Conservation (phyloP, 306 rosid genomes). For the Urtica urens region DNA sequence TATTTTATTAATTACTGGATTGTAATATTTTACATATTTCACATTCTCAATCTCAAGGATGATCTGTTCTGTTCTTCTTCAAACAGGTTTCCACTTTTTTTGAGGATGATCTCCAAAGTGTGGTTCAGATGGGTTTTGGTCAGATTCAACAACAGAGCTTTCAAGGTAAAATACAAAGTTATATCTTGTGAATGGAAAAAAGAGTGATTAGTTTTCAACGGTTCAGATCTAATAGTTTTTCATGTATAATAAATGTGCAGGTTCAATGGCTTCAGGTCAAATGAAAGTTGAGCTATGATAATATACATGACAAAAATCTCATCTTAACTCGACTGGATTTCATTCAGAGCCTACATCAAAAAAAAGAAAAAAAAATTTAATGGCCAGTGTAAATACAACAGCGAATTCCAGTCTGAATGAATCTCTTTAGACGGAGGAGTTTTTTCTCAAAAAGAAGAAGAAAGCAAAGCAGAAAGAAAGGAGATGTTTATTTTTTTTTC, state of each 20-base stretch:
- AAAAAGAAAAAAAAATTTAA: slow-evolving; percentile 3
- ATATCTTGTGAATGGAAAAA: too few species aligned
- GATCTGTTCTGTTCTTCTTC: not conserved
- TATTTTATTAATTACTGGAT: too few species aligned
- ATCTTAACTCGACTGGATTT: slow-evolving; percentile 14
- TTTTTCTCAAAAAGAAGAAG: too few species aligned
- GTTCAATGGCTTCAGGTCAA: slow-evolving; percentile 28
- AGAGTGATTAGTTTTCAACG: not conserved
- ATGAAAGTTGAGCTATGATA: slow-evolving; percentile 39
- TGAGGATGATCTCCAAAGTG: slow-evolving; percentile 46
- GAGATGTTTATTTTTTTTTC: not conserved
- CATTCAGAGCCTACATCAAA: slow-evolving; percentile 14
- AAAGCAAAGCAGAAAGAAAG: not conserved
- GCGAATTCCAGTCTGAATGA: slow-evolving; percentile 22
- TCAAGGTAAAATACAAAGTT: slow-evolving; percentile 39
- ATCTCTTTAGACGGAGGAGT: not conserved
- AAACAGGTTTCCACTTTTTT: slow-evolving; percentile 33
- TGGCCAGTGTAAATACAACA: slow-evolving; percentile 39
- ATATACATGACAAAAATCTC: not conserved
- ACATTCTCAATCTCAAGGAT: too few species aligned
- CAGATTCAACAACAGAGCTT: slow-evolving; percentile 29
- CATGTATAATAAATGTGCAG: slow-evolving; percentile 11
- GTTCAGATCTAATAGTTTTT: not conserved
- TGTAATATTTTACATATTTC: too few species aligned
- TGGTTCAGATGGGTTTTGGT: slow-evolving; percentile 45